Evolutionary conservation across 2,329 filamentous ascomycete species (phyloP).

Genomic region (Sporothrix brunneoviolacea): DNA sequence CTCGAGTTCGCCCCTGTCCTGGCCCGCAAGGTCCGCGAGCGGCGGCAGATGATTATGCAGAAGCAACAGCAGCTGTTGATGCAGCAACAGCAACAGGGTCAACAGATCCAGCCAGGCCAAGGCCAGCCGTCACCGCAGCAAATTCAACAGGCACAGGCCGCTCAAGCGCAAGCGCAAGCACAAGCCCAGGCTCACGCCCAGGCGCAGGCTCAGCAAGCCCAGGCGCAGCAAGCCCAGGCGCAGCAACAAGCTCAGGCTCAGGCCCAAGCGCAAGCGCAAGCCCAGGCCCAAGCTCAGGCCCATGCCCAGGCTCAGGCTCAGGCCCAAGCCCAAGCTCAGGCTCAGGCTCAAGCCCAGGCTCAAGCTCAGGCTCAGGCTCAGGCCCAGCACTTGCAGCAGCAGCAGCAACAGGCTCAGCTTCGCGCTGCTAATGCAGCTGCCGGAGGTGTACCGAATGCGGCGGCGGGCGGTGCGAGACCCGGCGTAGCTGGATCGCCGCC

Average conservation of each 20-base stretch:
- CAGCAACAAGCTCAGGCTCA: conserved; percentile 7
- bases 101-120: conserved; percentile 10
- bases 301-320: conserved; percentile 11
- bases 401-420: conserved; percentile 14
- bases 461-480: conserved; percentile 4
- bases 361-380: not conserved
- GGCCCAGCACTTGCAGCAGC: conserved; percentile 7
- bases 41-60: conserved; percentile 8
- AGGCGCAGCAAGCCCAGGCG: conserved; percentile 5
- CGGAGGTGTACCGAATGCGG: conserved; percentile 7
- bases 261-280: conserved; percentile 15
- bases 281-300: not conserved
- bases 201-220: conserved; percentile 6
- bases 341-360: not conserved
- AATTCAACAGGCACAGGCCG: conserved; percentile 10
- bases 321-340: conserved; percentile 15
- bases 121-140: conserved; percentile 12
- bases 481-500: conserved; percentile 16
- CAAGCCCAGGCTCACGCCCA: conserved; percentile 15
- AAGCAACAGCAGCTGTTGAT: conserved; percentile 6
- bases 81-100: conserved; percentile 8
- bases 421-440: not conserved
- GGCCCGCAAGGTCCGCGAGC: conserved; percentile 17
- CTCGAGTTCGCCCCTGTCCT: conserved; percentile 55
- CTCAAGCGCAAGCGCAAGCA: conserved; percentile 5